Evolutionary conservation across 257 asterid genomes (phyloP), one percentile per base, ranked within the genome.

Genomic region (Jacaranda mimosifolia): DNA sequence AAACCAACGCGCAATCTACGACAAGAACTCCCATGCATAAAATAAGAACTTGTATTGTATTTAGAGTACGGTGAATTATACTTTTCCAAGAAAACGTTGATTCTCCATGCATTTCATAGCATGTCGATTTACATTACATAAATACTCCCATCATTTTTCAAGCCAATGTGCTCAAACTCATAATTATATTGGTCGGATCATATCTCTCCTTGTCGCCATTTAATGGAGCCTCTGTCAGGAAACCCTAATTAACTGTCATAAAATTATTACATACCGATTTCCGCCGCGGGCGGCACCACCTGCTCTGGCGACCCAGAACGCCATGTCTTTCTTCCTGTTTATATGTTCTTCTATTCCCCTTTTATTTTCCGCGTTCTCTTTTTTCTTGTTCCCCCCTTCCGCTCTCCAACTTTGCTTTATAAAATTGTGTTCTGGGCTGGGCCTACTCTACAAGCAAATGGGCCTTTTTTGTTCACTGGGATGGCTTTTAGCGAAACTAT

Each of bases 81-180:
- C 36, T 17, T 26, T 55, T 14, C 63, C 0, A 3, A 66, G 60
- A 57, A 53, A 40, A 56, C 19, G 11, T 3, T 7, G 53, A 57
- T 18, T 59, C 49, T 60, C 12, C 77, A 42, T 59, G 68, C 77
- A 62, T 51, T 68, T 32, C n/a, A 36, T 39, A 38, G 55, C 11
- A 6, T n/a, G 53, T 59, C 60, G 56, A 13, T 57, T 56, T 42
- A 68, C 72, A 68, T 49, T 57, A 68, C 79, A 64, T 9, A 72
- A 6, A 5, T 11, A 56, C 49, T 7, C 21, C 7, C 7, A 42
- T 7, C 9, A 1, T 3, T 42, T 14, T 8, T 2, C 39, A 45
- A 18, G 10, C 53, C 58, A 19, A 65, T 39, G 69, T 42, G 42
- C 74, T 21, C 46, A 13, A 74, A 59, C 17, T 73, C 46, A 43